These are phyloP conservation scores for Pseudomicrostroma phylloplanum DNA, from an alignment of 1,284 basidiomycete genomes.

Conservation along the genomic window DNA sequence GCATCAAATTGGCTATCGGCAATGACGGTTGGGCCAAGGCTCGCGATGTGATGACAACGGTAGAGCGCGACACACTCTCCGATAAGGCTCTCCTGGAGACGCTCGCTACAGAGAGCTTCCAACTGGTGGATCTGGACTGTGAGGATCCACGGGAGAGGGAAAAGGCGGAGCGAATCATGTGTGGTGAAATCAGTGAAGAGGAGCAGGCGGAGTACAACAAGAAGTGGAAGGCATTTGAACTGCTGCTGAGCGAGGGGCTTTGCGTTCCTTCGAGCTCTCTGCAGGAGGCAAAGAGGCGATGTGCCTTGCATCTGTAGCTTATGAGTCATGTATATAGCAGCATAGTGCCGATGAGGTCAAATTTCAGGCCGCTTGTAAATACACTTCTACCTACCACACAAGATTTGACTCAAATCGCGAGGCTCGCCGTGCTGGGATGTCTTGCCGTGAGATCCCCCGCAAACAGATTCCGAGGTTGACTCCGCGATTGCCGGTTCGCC, in stretches of 20 bases:
- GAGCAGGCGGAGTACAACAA: neutral
- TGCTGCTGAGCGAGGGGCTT: neutral
- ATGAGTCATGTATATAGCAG: no score
- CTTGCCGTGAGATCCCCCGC: no score
- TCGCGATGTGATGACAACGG: neutral
- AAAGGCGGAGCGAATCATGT: neutral
- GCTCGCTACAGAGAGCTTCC: neutral
- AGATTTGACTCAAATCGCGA: no score
- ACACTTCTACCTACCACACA: no score
- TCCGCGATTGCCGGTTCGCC: no score
- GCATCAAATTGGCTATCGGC: neutral
- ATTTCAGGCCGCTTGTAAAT: no score
- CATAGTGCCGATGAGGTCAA: no score
- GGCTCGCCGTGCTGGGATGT: no score
- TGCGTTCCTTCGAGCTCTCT: neutral
- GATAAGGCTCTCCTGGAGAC: neutral
- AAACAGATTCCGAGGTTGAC: no score
- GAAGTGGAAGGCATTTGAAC: constrained; percentile 2
- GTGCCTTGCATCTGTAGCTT: neutral
- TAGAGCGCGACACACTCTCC: neutral
- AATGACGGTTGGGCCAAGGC: neutral
- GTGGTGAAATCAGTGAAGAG: neutral
- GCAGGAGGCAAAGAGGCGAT: constrained; percentile 3
- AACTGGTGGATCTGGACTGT: neutral
- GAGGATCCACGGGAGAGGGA: neutral